Evolutionary conservation across 306 rosid species (phyloP).

Genomic region (Cucumis cinereus): DNA sequence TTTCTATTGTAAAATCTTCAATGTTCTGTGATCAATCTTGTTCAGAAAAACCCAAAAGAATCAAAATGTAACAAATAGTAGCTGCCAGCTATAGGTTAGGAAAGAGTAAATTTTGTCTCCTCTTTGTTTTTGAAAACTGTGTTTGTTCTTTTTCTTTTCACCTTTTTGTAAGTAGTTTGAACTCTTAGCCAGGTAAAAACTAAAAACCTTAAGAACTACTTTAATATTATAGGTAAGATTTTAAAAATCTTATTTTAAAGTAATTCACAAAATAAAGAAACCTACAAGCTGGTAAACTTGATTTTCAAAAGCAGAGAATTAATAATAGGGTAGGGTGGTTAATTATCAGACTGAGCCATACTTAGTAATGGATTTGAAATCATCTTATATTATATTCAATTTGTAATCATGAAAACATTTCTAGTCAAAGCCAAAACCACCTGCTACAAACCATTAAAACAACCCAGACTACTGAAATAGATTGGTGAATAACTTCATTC

Average conservation of each 20-base stretch:
- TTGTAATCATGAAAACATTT: not conserved
- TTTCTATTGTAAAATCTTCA: not conserved
- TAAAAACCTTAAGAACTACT: not conserved
- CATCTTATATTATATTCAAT: not conserved
- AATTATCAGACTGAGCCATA: not conserved
- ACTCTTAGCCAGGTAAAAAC: not conserved
- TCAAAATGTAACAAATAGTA: not conserved
- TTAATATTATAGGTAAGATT: not conserved
- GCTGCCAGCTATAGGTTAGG: not conserved
- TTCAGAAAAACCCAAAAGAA: not conserved
- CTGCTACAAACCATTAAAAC: not conserved
- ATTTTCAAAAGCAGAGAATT: not conserved
- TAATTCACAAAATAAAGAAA: not conserved
- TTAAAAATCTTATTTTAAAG: not conserved
- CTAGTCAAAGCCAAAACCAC: not conserved
- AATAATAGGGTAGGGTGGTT: not conserved
- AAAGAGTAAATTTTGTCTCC: not conserved
- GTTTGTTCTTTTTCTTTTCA: not conserved
- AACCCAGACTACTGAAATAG: not conserved
- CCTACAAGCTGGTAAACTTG: not conserved
- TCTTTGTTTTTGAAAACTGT: not conserved
- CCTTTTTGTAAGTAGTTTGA: not conserved
- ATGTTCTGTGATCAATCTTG: not conserved
- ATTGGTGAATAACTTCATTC: not conserved
- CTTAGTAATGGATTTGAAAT: not conserved